phyloP scores from a whole-genome alignment of 2,329 filamentous ascomycete species.

The Grosmannia huntii region DNA sequence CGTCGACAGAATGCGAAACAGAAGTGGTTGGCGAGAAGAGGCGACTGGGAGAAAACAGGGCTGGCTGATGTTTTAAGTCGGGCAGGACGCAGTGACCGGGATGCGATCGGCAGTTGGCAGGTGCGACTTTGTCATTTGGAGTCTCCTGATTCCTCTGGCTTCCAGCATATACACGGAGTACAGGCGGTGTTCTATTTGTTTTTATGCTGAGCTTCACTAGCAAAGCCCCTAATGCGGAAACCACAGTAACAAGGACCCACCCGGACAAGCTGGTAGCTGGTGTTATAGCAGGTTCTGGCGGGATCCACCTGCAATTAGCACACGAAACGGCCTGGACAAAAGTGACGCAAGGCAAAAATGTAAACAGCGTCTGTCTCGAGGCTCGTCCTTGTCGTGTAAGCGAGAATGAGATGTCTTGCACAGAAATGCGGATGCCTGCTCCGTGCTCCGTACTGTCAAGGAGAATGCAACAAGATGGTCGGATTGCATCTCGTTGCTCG shows the following conservation, averaged over 20 bases:
- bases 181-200: constrained; percentile 1
- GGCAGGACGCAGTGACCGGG: neutral
- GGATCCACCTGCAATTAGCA: neutral
- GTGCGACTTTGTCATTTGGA: neutral
- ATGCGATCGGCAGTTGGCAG: neutral
- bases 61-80: neutral
- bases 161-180: neutral
- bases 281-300: neutral
- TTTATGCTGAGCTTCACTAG: constrained; percentile 1
- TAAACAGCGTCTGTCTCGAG: neutral
- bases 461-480: neutral
- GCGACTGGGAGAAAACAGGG: neutral
- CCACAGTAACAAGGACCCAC: constrained; percentile 8
- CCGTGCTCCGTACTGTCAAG: no score
- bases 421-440: neutral
- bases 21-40: neutral
- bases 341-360: neutral
- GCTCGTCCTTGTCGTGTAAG: neutral
- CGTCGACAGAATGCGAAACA: neutral
- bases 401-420: neutral
- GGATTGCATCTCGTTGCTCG: neutral
- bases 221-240: constrained; percentile 5
- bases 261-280: no score
- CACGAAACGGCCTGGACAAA: neutral
- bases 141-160: neutral